These are phyloP conservation scores for Hericium erinaceus DNA, from an alignment of 768 basidiomycete genomes.

Conservation along the genomic window DNA sequence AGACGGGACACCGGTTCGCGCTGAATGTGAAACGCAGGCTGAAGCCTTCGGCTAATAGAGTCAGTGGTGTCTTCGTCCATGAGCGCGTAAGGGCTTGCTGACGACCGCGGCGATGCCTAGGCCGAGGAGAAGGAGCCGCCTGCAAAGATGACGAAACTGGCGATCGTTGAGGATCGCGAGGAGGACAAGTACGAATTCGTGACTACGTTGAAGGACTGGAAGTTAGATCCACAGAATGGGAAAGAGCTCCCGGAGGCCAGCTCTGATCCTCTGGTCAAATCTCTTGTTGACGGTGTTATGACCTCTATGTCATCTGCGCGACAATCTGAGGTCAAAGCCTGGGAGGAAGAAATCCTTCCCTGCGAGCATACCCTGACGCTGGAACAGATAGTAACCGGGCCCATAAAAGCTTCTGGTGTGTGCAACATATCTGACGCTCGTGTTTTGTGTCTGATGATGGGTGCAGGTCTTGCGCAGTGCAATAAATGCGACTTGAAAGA, in stretches of 20 bases:
- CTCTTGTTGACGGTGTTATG: constrained; percentile 62
- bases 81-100: neutral
- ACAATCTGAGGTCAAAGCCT: constrained; percentile 91
- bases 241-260: constrained; percentile 32
- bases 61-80: constrained; percentile 29
- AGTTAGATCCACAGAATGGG: constrained; percentile 47
- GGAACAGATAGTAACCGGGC: constrained; percentile 36
- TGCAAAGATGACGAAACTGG: constrained; percentile 80
- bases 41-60: constrained; percentile 57
- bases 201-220: constrained; percentile 69
- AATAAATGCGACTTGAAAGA: constrained; percentile 74
- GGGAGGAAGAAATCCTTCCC: constrained; percentile 88
- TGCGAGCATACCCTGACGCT: constrained; percentile 75
- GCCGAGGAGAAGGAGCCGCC: constrained; percentile 75
- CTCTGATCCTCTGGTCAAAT: constrained; percentile 35
- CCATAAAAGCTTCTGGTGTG: constrained; percentile 47
- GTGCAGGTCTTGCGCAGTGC: constrained; percentile 71
- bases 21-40: constrained; percentile 71
- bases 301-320: constrained; percentile 79
- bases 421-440: neutral
- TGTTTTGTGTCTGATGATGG: neutral
- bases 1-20: constrained; percentile 66
- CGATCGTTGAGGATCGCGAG: constrained; percentile 78
- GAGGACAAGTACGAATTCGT: constrained; percentile 77
- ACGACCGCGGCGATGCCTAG: constrained; percentile 26